Conservation (phyloP, 2,329 filamentous ascomycete genomes). For the Cryphonectria nitschkei region DNA sequence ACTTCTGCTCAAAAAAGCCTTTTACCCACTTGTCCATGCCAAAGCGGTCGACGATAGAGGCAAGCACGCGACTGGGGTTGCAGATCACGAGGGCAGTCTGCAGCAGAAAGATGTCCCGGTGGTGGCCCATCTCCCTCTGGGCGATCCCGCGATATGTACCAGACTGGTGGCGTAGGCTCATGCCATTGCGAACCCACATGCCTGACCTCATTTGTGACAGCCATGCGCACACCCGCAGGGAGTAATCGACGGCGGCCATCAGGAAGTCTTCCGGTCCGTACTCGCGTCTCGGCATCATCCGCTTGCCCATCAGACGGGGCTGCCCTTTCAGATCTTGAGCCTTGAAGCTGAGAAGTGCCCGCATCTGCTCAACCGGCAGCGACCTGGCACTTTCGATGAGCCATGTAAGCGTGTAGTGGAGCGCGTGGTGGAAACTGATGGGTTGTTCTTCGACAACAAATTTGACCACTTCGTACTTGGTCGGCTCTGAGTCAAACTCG, state of each 20-base stretch:
- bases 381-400: constrained; percentile 85
- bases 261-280: constrained; percentile 76
- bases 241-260: constrained; percentile 88
- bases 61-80: constrained; percentile 79
- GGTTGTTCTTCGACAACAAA: constrained; percentile 87
- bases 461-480: constrained; percentile 72
- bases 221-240: constrained; percentile 92
- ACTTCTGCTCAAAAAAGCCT: constrained; percentile 74
- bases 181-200: constrained; percentile 98
- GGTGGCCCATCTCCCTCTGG: constrained; percentile 89
- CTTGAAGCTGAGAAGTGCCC: constrained; percentile 71
- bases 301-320: constrained; percentile 64
- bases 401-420: constrained; percentile 97
- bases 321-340: constrained; percentile 69
- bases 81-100: constrained; percentile 90
- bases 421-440: constrained; percentile 95
- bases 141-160: constrained; percentile 88
- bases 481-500: constrained; percentile 70
- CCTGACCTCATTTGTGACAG: constrained; percentile 96
- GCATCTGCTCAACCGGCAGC: constrained; percentile 70
- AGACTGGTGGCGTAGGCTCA: constrained; percentile 93
- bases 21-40: constrained; percentile 87
- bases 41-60: constrained; percentile 89
- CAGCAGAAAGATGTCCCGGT: constrained; percentile 90
- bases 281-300: constrained; percentile 59